phyloP scores from a whole-genome alignment of 352 stramenopile genomes.

The Globisporangium uncinulatum region DNA sequence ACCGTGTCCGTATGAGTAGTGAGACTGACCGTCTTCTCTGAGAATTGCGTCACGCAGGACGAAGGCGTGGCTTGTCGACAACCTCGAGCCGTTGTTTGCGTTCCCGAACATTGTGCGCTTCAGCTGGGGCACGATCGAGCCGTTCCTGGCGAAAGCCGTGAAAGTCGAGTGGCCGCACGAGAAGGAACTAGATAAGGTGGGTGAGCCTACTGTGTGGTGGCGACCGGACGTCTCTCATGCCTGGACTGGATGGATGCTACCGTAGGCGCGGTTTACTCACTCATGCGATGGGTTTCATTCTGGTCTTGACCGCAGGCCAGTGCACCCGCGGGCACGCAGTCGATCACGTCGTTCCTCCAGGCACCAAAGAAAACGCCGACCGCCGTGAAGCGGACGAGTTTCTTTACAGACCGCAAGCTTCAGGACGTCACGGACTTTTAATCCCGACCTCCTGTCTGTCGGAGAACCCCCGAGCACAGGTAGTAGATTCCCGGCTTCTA shows the following conservation, averaged over 20 bases:
- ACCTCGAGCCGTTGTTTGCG: slow-evolving; percentile 87
- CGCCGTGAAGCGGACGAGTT: slow-evolving; percentile 26
- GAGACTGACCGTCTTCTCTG: not conserved
- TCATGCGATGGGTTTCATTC: not conserved
- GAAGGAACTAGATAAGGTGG: slow-evolving; percentile 59
- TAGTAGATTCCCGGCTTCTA: too few species aligned
- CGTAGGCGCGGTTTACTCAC: not conserved
- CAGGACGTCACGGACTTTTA: slow-evolving; percentile 72
- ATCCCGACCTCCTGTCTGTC: too few species aligned
- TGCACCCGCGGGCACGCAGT: slow-evolving; percentile 58
- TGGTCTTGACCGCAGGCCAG: slow-evolving; percentile 28
- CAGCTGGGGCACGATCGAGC: slow-evolving; percentile 86
- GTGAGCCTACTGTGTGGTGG: not conserved
- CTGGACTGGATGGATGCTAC: too few species aligned
- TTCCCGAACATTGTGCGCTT: slow-evolving; percentile 92
- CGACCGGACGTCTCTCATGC: too few species aligned
- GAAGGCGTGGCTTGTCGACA: slow-evolving; percentile 81
- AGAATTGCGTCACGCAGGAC: slow-evolving; percentile 28
- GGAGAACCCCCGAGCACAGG: too few species aligned
- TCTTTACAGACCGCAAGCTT: slow-evolving; percentile 49
- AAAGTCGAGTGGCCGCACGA: slow-evolving; percentile 69
- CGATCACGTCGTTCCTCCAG: slow-evolving; percentile 78
- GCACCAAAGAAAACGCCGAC: slow-evolving; percentile 14
- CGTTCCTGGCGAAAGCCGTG: slow-evolving; percentile 40
- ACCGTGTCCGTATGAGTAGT: not conserved